A percentile compares a stretch with the other conserved stretches of the same genome.
Evolutionary conservation across 768 basidiomycete species (phyloP).

Genomic region (Trametes punicea): DNA sequence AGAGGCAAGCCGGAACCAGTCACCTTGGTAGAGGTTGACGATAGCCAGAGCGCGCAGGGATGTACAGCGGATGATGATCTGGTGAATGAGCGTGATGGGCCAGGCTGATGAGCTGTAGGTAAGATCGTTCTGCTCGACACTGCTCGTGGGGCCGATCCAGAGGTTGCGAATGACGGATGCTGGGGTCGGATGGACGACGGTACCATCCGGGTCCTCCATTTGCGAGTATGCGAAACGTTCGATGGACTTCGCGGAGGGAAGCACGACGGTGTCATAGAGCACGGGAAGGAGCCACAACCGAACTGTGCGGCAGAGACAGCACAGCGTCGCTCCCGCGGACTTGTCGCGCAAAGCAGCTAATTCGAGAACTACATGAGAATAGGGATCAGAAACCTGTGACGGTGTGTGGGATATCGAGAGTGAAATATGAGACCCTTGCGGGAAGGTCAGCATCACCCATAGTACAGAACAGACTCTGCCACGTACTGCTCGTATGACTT

Average conservation of each 20-base stretch:
- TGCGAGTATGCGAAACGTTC: constrained; percentile 10
- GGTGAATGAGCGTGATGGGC: constrained; percentile 34
- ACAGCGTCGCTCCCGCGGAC: constrained; percentile 3
- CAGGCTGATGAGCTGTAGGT: constrained; percentile 31
- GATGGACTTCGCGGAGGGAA: constrained; percentile 11
- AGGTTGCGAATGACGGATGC: constrained; percentile 21
- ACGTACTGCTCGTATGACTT: too few species aligned
- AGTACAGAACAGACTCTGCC: not conserved
- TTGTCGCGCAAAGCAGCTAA: not conserved
- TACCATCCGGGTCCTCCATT: not conserved
- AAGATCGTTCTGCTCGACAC: constrained; percentile 18
- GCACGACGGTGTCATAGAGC: constrained; percentile 13
- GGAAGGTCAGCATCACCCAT: too few species aligned
- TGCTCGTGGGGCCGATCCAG: not conserved
- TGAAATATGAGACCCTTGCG: too few species aligned
- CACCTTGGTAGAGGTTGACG: constrained; percentile 32
- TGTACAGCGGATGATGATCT: constrained; percentile 30
- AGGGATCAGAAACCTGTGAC: too few species aligned
- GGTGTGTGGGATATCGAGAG: too few species aligned
- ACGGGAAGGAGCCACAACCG: constrained; percentile 11
- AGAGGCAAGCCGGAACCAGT: constrained; percentile 31
- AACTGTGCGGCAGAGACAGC: constrained; percentile 12
- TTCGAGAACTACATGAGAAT: too few species aligned
- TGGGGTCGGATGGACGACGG: not conserved
- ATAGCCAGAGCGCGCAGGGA: constrained; percentile 31